Base-by-base conservation (phyloP, 2,329 filamentous ascomycete species). In the Pseudodiploospora longispora region DNA sequence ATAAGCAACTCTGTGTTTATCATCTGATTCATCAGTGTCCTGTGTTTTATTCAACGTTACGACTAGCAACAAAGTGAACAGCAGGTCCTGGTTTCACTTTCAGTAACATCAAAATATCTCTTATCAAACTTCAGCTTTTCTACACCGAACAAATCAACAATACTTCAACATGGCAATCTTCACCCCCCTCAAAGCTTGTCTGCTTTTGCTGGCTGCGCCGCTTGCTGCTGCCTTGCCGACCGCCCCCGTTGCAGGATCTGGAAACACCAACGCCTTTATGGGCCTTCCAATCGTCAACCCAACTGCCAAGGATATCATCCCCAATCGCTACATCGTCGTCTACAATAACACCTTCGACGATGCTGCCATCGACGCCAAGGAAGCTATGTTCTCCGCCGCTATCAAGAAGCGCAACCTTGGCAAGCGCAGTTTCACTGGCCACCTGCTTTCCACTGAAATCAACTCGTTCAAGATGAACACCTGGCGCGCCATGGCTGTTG, bases 281-380 rank as follows among this genome's bases (percentile, higher is more conserved):
- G 66, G 66, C 33, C 55, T 75, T 10, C 69, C 72, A 51, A 61
- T 81, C 54, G 60, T 63, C 54, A 82, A 80, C 56, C 58, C 68
- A 3, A 60, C 69, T 30, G 70, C 69, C 43, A 52, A 52, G 7
- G 64, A 78, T 53, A 60, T 74, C 47, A 71, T 82, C 39, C 63
- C 74, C 32, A 72, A 76, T 63, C 67, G 69, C 40, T 84, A 80
- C 61, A 82, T 84, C 49, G 78, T 83, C 43, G 78, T 83, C 46
- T 83, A 81, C 67, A 78, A 82, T 59, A 67, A 66, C 50, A 72
- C 69, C 44, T 71, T 70, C 52, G 66, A 63, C 49, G 63, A 71
- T 27, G 69, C 68, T 10, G 63, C 64, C 33, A 71, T 82, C 53
- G 60, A 65, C 33, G 63, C 68, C 40, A 74, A 78, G 59, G 64